phyloP scores from a whole-genome alignment of 495 filamentous ascomycete genomes.

The Tuber melanosporum region DNA sequence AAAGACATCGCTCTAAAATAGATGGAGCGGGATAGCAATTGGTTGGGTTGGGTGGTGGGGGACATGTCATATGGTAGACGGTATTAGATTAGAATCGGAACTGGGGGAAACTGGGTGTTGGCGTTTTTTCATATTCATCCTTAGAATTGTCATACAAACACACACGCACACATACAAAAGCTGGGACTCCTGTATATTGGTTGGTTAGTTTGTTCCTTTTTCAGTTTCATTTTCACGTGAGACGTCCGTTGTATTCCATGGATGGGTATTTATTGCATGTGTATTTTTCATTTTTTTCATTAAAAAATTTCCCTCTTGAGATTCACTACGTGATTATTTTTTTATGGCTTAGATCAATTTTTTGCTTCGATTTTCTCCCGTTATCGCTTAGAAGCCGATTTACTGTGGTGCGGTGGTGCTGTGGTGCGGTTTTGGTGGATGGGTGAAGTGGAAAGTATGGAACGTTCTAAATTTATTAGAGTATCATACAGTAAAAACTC shows the following conservation, averaged over 20 bases:
- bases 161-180: neutral
- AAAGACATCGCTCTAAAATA: neutral
- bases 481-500: no score
- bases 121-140: constrained; percentile 1
- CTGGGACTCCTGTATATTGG: neutral
- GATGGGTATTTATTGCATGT: neutral
- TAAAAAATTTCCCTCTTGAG: no score
- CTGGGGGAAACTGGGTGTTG: neutral
- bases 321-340: neutral
- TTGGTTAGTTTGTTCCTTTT: neutral
- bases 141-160: neutral
- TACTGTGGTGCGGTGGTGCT: neutral
- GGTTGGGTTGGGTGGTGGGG: neutral
- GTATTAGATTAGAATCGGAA: constrained; percentile 2
- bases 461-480: neutral
- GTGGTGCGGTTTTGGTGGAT: neutral
- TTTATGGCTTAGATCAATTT: neutral
- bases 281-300: neutral
- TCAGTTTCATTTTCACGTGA: neutral
- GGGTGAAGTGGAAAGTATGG: neutral
- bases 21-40: neutral
- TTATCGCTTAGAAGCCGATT: neutral
- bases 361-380: neutral
- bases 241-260: neutral
- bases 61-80: neutral